These are phyloP conservation scores for Teunomyces tritomae DNA, from an alignment of 805 yeast species.

Conservation along the genomic window DNA sequence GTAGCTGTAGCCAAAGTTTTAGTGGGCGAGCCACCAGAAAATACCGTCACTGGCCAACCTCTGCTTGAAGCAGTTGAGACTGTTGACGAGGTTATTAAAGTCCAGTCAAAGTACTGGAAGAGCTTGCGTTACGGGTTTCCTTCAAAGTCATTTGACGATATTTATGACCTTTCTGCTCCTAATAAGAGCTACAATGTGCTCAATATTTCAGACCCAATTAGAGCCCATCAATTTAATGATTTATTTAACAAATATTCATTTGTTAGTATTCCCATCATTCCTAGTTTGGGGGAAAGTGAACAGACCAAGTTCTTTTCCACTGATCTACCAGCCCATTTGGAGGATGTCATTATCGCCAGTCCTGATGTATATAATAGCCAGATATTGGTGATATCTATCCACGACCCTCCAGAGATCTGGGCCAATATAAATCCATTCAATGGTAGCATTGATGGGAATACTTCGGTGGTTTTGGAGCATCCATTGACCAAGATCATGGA, in stretches of 20 bases:
- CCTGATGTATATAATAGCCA: slow-evolving; percentile 62
- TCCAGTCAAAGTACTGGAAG: slow-evolving; percentile 87
- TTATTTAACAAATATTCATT: slow-evolving; percentile 56
- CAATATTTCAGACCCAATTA: slow-evolving; percentile 69
- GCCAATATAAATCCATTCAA: slow-evolving; percentile 76
- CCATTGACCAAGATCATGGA: slow-evolving; percentile 61
- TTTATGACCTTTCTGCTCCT: slow-evolving; percentile 33
- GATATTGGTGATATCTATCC: slow-evolving; percentile 70
- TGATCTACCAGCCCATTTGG: slow-evolving; percentile 49
- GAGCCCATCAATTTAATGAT: slow-evolving; percentile 64
- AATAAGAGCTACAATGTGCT: slow-evolving; percentile 33
- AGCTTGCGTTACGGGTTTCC: slow-evolving; percentile 68
- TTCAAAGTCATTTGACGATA: slow-evolving; percentile 38
- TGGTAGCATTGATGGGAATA: slow-evolving; percentile 71
- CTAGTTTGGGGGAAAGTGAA: slow-evolving; percentile 1
- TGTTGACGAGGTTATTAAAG: slow-evolving; percentile 72
- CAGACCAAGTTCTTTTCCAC: slow-evolving; percentile 29
- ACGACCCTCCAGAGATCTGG: slow-evolving; percentile 93
- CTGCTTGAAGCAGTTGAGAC: slow-evolving; percentile 74
- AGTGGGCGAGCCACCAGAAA: slow-evolving; percentile 93
- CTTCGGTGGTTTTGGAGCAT: slow-evolving; percentile 74
- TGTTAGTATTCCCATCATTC: slow-evolving; percentile 63
- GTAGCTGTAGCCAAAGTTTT: slow-evolving; percentile 87
- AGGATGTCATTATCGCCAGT: slow-evolving; percentile 68
- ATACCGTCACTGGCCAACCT: slow-evolving; percentile 63